A percentile compares a stretch with the other conserved stretches of the same genome.
phyloP scores from a whole-genome alignment of 108 stramenopile species.

The Fragilariopsis cylindrus region DNA sequence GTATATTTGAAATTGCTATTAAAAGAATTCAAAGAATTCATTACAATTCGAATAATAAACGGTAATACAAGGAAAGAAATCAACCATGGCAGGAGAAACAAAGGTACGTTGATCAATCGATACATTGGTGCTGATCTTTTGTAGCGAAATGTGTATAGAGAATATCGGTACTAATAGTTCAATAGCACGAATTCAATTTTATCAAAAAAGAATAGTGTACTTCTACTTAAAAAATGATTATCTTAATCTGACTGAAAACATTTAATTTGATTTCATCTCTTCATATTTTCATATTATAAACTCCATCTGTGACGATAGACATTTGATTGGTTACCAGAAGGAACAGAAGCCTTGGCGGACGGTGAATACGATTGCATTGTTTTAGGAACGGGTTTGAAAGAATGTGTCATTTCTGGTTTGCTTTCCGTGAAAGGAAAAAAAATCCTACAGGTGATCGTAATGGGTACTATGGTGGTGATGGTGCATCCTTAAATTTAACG shows the following conservation, averaged over 20 bases:
- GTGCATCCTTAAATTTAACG: slow-evolving; percentile 95
- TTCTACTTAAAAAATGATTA: too few relatives aligned
- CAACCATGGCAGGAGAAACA: slow-evolving; percentile 10
- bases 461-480: slow-evolving; percentile 98
- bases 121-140: too few relatives aligned
- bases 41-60: too few relatives aligned
- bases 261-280: too few relatives aligned
- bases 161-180: too few relatives aligned
- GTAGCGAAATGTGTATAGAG: too few relatives aligned
- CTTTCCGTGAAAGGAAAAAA: slow-evolving; percentile 91
- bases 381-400: slow-evolving; percentile 98
- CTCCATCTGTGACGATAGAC: slow-evolving; percentile 12
- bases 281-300: too few relatives aligned
- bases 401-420: slow-evolving; percentile 98
- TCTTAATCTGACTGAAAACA: too few relatives aligned
- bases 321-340: slow-evolving; percentile 91
- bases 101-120: not conserved
- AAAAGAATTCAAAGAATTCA: too few relatives aligned
- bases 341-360: slow-evolving; percentile 95
- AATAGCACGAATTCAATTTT: too few relatives aligned
- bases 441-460: slow-evolving; percentile 97
- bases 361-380: slow-evolving; percentile 99
- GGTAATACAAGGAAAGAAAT: not conserved
- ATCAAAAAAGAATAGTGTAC: too few relatives aligned
- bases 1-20: too few relatives aligned